Evolutionary conservation across 371 early-diverging fungal genomes (phyloP).

Genomic region (Parasitella parasitica): DNA sequence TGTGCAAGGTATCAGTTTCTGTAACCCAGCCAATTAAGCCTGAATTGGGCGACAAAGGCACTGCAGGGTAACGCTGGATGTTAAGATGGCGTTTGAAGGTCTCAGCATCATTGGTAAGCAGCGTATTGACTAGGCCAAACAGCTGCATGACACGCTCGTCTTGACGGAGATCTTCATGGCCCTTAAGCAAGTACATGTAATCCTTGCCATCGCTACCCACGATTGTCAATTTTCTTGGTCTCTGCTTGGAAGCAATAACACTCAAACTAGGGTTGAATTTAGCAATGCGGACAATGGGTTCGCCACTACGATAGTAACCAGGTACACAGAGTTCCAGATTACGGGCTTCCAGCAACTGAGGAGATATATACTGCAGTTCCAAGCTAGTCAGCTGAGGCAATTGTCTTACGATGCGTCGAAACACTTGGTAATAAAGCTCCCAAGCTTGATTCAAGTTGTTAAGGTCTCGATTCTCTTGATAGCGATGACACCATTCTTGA

Average conservation of each 20-base stretch:
- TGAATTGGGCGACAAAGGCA: slow-evolving; percentile 96
- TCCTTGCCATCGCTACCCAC: slow-evolving; percentile 89
- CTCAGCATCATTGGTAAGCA: slow-evolving; percentile 85
- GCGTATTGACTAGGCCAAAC: slow-evolving; percentile 95
- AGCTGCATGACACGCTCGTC: slow-evolving; percentile 99
- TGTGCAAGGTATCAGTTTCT: slow-evolving; percentile 92
- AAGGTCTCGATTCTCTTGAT: slow-evolving; percentile 71
- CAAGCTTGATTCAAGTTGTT: slow-evolving; percentile 93
- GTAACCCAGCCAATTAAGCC: slow-evolving; percentile 98
- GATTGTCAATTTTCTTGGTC: slow-evolving; percentile 86
- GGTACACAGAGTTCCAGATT: slow-evolving; percentile 93
- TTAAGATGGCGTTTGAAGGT: slow-evolving; percentile 91
- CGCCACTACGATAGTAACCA: slow-evolving; percentile 88
- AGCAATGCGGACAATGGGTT: slow-evolving; percentile 84
- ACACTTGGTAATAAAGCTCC: slow-evolving; percentile 93
- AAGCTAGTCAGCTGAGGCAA: slow-evolving; percentile 83
- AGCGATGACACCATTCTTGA: slow-evolving; percentile 86
- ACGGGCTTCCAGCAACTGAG: slow-evolving; percentile 80
- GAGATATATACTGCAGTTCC: slow-evolving; percentile 91
- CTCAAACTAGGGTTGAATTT: slow-evolving; percentile 81
- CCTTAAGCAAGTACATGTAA: slow-evolving; percentile 94
- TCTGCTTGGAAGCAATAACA: slow-evolving; percentile 93
- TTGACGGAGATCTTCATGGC: slow-evolving; percentile 97
- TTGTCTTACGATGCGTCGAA: slow-evolving; percentile 81
- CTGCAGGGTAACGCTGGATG: slow-evolving; percentile 92